phyloP scores from a whole-genome alignment of 306 rosid genomes.

The Ceratonia siliqua region DNA sequence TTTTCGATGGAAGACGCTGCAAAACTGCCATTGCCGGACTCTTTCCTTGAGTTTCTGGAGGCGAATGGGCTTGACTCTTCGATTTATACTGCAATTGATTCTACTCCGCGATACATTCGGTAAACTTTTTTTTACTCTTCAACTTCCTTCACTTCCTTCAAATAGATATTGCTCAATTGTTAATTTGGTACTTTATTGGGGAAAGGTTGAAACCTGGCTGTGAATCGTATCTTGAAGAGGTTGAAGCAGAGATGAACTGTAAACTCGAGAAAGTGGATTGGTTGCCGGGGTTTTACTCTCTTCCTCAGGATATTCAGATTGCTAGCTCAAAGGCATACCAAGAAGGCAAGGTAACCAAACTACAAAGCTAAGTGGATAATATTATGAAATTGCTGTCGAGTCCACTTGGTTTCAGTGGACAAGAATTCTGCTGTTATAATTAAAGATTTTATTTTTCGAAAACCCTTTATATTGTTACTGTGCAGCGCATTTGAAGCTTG shows the following conservation, averaged over 20 bases:
- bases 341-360: constrained; percentile 68
- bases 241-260: constrained; percentile 69
- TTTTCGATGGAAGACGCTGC: constrained; percentile 50
- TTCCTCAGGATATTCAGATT: constrained; percentile 68
- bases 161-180: background rate
- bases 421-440: background rate
- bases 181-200: background rate
- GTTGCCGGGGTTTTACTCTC: constrained; percentile 74
- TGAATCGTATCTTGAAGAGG: constrained; percentile 63
- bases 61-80: constrained; percentile 73
- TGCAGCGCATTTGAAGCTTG: background rate
- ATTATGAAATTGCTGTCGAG: too few relatives aligned
- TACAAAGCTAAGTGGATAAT: too few relatives aligned
- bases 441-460: background rate
- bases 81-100: constrained; percentile 59
- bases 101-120: constrained; percentile 88
- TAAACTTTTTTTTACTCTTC: background rate
- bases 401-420: background rate
- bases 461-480: background rate
- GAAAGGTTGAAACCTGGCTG: constrained; percentile 77
- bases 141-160: background rate
- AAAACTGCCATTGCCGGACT: constrained; percentile 53
- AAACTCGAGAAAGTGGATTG: constrained; percentile 62
- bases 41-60: constrained; percentile 64
- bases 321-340: constrained; percentile 67